Base-by-base conservation (phyloP, 768 basidiomycete species). In the Suillus plorans region DNA sequence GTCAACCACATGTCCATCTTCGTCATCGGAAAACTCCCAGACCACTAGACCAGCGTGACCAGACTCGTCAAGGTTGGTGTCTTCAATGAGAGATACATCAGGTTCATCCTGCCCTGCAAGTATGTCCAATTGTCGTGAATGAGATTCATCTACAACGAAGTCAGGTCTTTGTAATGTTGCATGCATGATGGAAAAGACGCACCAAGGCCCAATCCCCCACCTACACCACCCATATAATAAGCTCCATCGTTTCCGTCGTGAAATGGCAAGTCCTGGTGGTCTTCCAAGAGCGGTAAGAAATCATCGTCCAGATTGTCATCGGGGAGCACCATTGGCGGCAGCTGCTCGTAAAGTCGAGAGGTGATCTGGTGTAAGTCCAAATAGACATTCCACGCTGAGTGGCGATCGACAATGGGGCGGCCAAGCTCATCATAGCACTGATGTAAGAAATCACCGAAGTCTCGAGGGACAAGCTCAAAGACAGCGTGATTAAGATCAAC, bases 221-320 rank as follows among this genome's bases (percentile, higher is more conserved):
- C n/a, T n/a, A 61, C 60, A 49, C 60, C 45, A 36, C 60, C 20
- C 60, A 61, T 61, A 37, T 61, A 61, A 25, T 61, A 61, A 39
- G 6, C 74, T 68, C 49, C 74, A 75, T 60, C 22, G 31, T 16
- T 42, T 66, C 20, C 68, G 66, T 16, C 25, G 1, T 0, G 18
- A 55, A 9, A 63, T 70, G 67, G 3, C 6, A 68, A 37, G 39
- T 70, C 41, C 63, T 70, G 16, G 62, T 55, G 58, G 42, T 39
- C 65, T 47, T 44, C 25, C 28, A 61, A 18, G 8, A 61, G 39
- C 5, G 18, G 22, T 14, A 57, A 20, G 14, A 2, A 16, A 31
- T 52, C 50, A 31, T 52, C 3, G 4, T 61, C 31, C 18, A 45
- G 20, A 45, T 45, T 45, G 44, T 61, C 31, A 47, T n/a, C 60